phyloP scores from a whole-genome alignment of 2,329 filamentous ascomycete genomes.

The Rhexocercosporidium sp. region DNA sequence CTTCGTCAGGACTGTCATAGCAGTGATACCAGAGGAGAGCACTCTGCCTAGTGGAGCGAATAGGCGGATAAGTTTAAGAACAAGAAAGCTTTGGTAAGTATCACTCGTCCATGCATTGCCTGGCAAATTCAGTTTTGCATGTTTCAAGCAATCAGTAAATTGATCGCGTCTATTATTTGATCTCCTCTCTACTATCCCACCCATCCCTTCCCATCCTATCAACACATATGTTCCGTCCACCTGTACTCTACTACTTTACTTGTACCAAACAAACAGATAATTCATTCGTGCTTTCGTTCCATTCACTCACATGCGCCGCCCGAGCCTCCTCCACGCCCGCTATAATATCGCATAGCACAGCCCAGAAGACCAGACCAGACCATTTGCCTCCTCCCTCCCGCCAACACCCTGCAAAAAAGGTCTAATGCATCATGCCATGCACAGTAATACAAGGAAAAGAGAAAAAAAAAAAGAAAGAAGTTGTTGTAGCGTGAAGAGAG shows the following conservation, averaged over 20 bases:
- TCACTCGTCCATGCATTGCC: no score
- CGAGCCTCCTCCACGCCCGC: not conserved
- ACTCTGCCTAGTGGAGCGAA: no score
- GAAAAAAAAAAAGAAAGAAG: not conserved
- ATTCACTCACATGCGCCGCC: not conserved
- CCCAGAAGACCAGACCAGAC: slow-evolving; percentile 4
- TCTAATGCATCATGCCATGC: slow-evolving; percentile 21
- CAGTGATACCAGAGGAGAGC: no score
- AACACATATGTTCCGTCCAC: slow-evolving; percentile 1
- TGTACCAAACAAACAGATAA: not conserved
- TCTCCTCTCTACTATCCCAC: not conserved
- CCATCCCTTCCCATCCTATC: not conserved
- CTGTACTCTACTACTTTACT: not conserved
- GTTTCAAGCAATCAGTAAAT: no score
- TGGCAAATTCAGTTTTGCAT: no score
- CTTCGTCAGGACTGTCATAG: no score
- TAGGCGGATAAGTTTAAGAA: no score
- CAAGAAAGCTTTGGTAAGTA: no score
- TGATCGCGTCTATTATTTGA: not conserved
- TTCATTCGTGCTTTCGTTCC: slow-evolving; percentile 9
- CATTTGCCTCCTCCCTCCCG: not conserved
- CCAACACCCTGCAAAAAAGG: not conserved
- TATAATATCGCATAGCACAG: not conserved
- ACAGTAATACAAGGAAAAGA: slow-evolving; percentile 28
- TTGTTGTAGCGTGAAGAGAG: slow-evolving; percentile 7